Base-by-base conservation (phyloP, 164 flowering plant species). In the Malania oleifera region DNA sequence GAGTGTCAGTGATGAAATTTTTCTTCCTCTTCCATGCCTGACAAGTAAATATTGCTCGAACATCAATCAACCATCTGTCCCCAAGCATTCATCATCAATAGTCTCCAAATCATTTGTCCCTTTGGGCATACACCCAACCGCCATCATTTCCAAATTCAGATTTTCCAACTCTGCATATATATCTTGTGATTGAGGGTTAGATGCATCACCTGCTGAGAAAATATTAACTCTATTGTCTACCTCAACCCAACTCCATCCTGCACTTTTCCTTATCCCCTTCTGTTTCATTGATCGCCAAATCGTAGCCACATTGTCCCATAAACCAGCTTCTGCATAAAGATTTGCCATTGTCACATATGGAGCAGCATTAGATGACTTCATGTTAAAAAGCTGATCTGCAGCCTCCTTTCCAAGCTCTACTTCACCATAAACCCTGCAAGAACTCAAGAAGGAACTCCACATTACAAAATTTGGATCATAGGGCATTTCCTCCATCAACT, bases 201-300 rank as follows among this genome's bases (percentile, higher is more conserved):
- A 59, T 43, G 50, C 48, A 54, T 62, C 67, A 29, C 58, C 62
- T n/a, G 43, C 73, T 37, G 63, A 62, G 46, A 78, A 70, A 34
- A 59, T 57, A 57, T 71, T 62, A 15, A 74, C 61, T 44, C 44
- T 60, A 14, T 67, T 58, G 15, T 65, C 70, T 13, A 74, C 68
- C 60, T 73, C 77, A 52, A 82, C 39, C 83, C 78, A 78, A 65
- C 83, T 78, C 65, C 78, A 70, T 12, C 76, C 82, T 24, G 71
- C 61, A 49, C 54, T 69, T 52, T 66, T 74, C 45, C 43, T 67
- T 3, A 65, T 31, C n/a, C 65, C 79, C 40, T 51, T 74, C 27
- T 65, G 56, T 60, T 62, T 67, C 77, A 80, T 74, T 53, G 63
- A 17, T 55, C 66, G 67, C 53, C 72, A 60, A 29, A 73, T 43